phyloP scores from a whole-genome alignment of 495 filamentous ascomycete genomes.

The Barbatosphaeria neglecta region DNA sequence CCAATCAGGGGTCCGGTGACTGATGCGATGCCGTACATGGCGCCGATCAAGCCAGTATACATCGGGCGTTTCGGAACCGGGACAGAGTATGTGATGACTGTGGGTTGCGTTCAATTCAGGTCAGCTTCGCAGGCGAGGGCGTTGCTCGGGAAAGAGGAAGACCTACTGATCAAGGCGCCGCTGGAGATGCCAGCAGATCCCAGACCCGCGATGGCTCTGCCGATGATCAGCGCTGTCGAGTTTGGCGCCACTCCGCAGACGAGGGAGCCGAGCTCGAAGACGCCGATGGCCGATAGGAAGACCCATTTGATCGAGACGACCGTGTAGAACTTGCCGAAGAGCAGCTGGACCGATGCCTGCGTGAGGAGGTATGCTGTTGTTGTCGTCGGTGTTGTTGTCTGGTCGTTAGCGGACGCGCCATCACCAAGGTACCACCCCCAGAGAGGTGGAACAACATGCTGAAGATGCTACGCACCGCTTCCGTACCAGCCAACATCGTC shows the following conservation, averaged over 20 bases:
- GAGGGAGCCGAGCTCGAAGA: conserved; percentile 48
- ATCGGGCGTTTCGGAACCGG: conserved; percentile 30
- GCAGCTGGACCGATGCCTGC: too few relatives aligned
- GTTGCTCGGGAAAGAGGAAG: too few relatives aligned
- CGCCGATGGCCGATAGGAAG: conserved; percentile 25
- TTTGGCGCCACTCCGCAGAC: conserved; percentile 44
- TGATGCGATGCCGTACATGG: conserved; percentile 7
- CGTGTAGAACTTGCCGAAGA: conserved; percentile 64
- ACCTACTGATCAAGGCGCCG: conserved; percentile 10
- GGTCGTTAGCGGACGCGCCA: too few relatives aligned
- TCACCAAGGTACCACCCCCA: too few relatives aligned
- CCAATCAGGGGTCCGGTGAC: conserved; percentile 26
- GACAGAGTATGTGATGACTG: conserved; percentile 23
- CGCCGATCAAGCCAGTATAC: conserved; percentile 24
- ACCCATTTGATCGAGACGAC: conserved; percentile 57
- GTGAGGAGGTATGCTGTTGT: too few relatives aligned
- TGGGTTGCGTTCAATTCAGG: too few relatives aligned
- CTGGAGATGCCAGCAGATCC: conserved; percentile 9
- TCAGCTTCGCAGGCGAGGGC: too few relatives aligned
- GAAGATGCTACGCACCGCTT: too few relatives aligned
- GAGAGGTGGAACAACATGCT: too few relatives aligned
- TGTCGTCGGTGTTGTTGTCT: too few relatives aligned
- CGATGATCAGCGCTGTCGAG: conserved; percentile 43
- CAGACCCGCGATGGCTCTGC: conserved; percentile 44
- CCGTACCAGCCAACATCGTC: too few relatives aligned